A percentile compares a stretch with the other conserved stretches of the same genome.
Evolutionary conservation across 2,329 filamentous ascomycete species (phyloP).

Genomic region (Alternaria sp.): DNA sequence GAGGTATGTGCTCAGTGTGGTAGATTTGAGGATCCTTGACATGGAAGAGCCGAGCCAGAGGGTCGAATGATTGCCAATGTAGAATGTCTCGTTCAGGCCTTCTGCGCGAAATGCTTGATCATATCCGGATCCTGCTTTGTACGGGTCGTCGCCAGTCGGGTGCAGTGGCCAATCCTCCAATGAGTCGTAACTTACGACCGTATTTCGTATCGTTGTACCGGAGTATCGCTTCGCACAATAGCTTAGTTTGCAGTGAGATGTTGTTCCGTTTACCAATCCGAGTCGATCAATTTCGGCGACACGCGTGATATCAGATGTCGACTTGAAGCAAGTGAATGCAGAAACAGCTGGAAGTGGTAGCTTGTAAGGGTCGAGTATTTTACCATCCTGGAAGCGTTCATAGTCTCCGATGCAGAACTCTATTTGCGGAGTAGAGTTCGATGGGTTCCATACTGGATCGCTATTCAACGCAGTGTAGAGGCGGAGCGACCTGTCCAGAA

Average conservation of each 20-base stretch:
- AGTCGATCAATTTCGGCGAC: not conserved
- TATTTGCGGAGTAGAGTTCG: too few relatives aligned
- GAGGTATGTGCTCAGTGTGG: not conserved
- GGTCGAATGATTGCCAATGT: fast-evolving
- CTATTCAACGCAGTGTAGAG: too few relatives aligned
- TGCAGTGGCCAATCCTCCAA: not conserved
- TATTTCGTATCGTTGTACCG: fast-evolving
- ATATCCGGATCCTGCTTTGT: not conserved
- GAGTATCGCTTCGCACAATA: not conserved
- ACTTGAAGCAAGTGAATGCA: not conserved
- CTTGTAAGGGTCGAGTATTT: not conserved
- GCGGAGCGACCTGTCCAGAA: too few relatives aligned
- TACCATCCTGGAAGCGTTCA: not conserved
- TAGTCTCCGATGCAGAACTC: not conserved
- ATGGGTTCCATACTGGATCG: too few relatives aligned
- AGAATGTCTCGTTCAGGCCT: not conserved
- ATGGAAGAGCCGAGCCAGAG: not conserved
- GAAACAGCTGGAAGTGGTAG: not conserved
- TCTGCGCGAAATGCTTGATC: not conserved
- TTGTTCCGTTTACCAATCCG: fast-evolving
- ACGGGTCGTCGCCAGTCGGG: not conserved
- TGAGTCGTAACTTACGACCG: not conserved
- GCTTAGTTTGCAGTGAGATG: not conserved
- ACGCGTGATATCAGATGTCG: not conserved
- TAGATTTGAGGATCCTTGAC: not conserved